Evolutionary conservation across 192 early-diverging fungal species (phyloP).

Genomic region (Backusella tuberculispora): DNA sequence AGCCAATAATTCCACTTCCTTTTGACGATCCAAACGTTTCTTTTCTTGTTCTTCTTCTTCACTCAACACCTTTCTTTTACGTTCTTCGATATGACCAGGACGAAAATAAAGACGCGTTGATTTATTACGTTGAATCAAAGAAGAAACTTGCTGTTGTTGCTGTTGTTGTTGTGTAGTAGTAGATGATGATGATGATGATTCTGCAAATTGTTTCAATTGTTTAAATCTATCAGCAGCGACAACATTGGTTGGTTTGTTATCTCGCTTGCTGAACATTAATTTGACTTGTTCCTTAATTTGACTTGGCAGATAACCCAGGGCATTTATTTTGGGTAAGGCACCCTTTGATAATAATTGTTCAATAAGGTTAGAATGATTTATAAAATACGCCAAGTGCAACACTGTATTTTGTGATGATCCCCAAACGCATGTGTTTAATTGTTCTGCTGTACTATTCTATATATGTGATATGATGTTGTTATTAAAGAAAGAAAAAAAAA

Average conservation of each 20-base stretch:
- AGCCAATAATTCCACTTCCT: constrained; percentile 27
- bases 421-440: constrained; percentile 29
- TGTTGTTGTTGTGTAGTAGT: not conserved
- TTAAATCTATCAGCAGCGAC: constrained; percentile 21
- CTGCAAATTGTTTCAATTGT: constrained; percentile 20
- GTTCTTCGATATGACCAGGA: constrained; percentile 29
- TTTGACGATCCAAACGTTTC: constrained; percentile 20
- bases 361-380: constrained; percentile 18
- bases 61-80: constrained; percentile 17
- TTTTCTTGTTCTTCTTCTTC: constrained; percentile 24
- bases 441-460: constrained; percentile 13
- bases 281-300: constrained; percentile 17
- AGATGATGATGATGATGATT: not conserved
- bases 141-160: not conserved
- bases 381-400: constrained; percentile 28
- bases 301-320: constrained; percentile 1
- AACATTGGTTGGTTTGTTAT: not conserved
- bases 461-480: not conserved
- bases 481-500: too few relatives aligned
- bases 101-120: constrained; percentile 28
- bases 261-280: not conserved
- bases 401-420: constrained; percentile 26
- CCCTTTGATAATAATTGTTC: constrained; percentile 19
- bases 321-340: constrained; percentile 6
- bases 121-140: not conserved